Evolutionary conservation across 306 rosid species (phyloP).

Genomic region (Carpinus viminea): DNA sequence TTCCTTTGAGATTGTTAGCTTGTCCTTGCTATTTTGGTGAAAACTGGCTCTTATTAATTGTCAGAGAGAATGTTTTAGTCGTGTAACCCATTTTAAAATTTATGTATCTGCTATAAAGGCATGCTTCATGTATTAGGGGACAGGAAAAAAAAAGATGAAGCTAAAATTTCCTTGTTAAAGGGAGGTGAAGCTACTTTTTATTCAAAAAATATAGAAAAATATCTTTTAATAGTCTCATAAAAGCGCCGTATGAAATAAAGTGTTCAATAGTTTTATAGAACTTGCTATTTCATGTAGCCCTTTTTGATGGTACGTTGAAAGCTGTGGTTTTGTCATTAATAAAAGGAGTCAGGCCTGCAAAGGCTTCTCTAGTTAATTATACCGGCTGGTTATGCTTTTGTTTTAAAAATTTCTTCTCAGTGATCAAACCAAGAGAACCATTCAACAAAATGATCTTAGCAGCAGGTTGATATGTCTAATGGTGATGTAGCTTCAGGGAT

Average conservation of each 20-base stretch:
- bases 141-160: background rate
- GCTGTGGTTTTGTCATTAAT: background rate
- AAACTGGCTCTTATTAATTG: background rate
- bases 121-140: background rate
- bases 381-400: background rate
- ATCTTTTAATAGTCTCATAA: background rate
- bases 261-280: background rate
- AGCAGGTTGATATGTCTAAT: background rate
- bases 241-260: background rate
- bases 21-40: slow-evolving; percentile 5
- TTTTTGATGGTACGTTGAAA: background rate
- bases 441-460: background rate
- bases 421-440: background rate
- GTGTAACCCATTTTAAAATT: background rate
- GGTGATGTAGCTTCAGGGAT: background rate
- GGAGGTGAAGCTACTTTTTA: background rate
- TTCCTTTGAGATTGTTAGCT: slow-evolving; percentile 14
- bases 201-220: background rate
- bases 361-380: background rate
- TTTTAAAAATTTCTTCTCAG: background rate
- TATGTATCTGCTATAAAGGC: background rate
- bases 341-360: background rate
- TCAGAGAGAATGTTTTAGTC: background rate
- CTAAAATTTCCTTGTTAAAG: background rate
- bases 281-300: background rate